Conservation (phyloP, 2,329 filamentous ascomycete species). For the Claviceps sp. region DNA sequence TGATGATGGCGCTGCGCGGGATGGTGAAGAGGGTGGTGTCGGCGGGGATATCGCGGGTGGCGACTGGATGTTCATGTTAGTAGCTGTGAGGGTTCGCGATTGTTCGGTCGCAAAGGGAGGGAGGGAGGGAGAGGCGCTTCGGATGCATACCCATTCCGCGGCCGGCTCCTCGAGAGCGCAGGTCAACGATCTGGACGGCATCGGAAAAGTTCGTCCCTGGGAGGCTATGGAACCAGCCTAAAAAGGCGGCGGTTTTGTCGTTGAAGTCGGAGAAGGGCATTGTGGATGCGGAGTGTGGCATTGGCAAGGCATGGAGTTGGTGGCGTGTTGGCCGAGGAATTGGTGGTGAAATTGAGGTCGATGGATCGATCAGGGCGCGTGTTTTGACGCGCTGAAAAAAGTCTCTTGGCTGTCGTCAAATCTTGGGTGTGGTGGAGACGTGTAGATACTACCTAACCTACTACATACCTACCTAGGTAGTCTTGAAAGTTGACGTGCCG, state of each 20-base stretch:
- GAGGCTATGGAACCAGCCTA: conserved; percentile 39
- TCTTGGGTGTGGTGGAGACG: not conserved
- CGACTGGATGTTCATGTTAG: conserved; percentile 37
- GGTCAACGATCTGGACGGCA: conserved; percentile 37
- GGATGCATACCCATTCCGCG: conserved; percentile 36
- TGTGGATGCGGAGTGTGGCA: not conserved
- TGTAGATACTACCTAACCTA: no score
- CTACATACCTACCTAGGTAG: no score
- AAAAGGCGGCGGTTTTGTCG: conserved; percentile 29
- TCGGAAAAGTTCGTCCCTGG: conserved; percentile 40
- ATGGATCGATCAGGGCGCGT: not conserved
- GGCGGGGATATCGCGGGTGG: conserved; percentile 52
- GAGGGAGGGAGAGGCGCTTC: no score
- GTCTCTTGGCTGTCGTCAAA: not conserved
- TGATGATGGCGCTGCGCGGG: conserved; percentile 58
- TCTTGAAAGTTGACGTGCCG: not conserved
- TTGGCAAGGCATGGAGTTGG: no score
- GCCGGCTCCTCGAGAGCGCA: conserved; percentile 36
- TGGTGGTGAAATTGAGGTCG: not conserved
- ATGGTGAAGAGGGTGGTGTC: conserved; percentile 73
- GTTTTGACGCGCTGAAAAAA: not conserved
- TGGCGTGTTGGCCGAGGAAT: no score
- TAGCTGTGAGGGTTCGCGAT: not conserved
- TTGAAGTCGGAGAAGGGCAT: conserved; percentile 23
- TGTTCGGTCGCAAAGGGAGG: not conserved